Base-by-base conservation (phyloP, 2,329 filamentous ascomycete genomes). In the Nigrospora sphaerica region DNA sequence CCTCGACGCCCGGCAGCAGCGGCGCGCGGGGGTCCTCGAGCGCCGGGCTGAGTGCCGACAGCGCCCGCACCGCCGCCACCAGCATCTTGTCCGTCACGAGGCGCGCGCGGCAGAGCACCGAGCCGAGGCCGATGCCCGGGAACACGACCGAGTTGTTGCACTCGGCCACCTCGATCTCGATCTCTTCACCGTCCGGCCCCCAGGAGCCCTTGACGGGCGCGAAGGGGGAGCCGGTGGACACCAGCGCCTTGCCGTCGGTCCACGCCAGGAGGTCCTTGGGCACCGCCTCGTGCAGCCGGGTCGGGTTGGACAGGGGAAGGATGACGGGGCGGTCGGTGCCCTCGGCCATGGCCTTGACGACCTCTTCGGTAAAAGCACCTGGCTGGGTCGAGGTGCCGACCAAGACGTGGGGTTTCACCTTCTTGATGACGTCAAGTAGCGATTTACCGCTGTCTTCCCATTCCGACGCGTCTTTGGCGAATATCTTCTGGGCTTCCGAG, bases 91-190 rank as follows among this genome's bases (percentile, higher is more conserved):
- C 83, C 0, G 85, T 86, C 28, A 95, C 66, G 1, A 82, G 72
- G 12, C 70, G 74, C 3, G 85, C 74, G 13, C 87, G 81, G 23
- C 75, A 83, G 1, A 95, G 76, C 0, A 95, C 78, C 9, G 79
- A 79, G 12, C 88, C 90, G 1, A 95, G 81, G 0, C 88, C 89
- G 48, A 95, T 92, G 0, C 88, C 88, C 0, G 89, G 89, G 63
- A 95, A 95, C 14, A 85, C 85, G 32, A 87, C 86, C 1, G 82
- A 86, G 67, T 95, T 95, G 68, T 95, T 95, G 68, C 90, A 95
- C 64, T 95, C 89, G 19, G 88, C 88, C 58, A 77, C 60, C 28
- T 73, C 65, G 48, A 76, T 69, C 50, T 65, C 62, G 2, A 73
- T 49, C 9, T 76, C 71, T 0, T 58, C 44, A 0, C 72, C 75